These are phyloP conservation scores for Pythium myriotylum DNA, from an alignment of 352 stramenopile species.

Conservation along the genomic window DNA sequence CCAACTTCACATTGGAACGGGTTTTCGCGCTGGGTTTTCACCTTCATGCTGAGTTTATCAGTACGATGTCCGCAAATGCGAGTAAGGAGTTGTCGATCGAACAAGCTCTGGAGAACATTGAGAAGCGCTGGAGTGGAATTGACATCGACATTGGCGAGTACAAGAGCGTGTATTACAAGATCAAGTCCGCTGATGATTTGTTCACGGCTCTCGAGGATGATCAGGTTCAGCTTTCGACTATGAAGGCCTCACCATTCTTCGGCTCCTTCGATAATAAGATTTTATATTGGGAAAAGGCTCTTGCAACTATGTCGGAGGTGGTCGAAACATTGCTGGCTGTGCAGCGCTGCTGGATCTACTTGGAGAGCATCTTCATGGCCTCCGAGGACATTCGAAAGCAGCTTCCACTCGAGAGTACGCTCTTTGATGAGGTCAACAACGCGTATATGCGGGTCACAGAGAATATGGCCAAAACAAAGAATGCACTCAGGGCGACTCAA, in stretches of 20 bases:
- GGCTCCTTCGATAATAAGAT: slow-evolving; percentile 89
- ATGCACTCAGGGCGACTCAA: slow-evolving; percentile 73
- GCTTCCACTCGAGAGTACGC: slow-evolving; percentile 79
- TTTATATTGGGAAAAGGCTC: slow-evolving; percentile 85
- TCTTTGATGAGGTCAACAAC: slow-evolving; percentile 89
- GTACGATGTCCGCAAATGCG: slow-evolving; percentile 88
- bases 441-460: slow-evolving; percentile 78
- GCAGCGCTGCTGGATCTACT: slow-evolving; percentile 95
- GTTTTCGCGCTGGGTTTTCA: slow-evolving; percentile 90
- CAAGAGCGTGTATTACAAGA: slow-evolving; percentile 94
- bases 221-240: slow-evolving; percentile 91
- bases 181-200: slow-evolving; percentile 89
- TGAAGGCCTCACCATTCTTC: slow-evolving; percentile 95
- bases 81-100: slow-evolving; percentile 94
- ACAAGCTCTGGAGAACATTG: slow-evolving; percentile 85
- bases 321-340: slow-evolving; percentile 89
- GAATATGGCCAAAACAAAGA: slow-evolving; percentile 76
- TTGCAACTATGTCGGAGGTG: slow-evolving; percentile 90
- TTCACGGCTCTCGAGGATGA: slow-evolving; percentile 93
- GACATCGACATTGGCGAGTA: slow-evolving; percentile 92
- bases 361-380: slow-evolving; percentile 96
- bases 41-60: slow-evolving; percentile 91
- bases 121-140: slow-evolving; percentile 86
- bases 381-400: slow-evolving; percentile 95
- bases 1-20: slow-evolving; percentile 81